Evolutionary conservation across 768 basidiomycete genomes (phyloP), one percentile per base, ranked within the genome.

Genomic region (Leccinellum albellum): DNA sequence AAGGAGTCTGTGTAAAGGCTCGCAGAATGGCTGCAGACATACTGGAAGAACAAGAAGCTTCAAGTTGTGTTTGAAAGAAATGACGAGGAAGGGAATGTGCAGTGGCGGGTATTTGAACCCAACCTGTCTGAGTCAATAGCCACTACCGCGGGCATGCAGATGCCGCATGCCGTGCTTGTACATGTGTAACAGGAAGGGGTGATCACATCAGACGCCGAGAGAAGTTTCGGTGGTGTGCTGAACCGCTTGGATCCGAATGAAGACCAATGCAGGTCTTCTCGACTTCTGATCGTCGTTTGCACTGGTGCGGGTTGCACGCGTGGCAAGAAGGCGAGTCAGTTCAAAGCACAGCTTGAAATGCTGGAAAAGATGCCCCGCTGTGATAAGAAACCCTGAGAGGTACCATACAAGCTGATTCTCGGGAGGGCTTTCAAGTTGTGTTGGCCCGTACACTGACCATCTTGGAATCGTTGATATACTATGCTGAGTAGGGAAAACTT

Each of bases 1-100:
- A 60, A 1, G 55, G n/a, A 10, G 55, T 33, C 23, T 67, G 65
- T 26, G 52, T 52, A 53, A 68, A 67, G 2, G 60, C 60, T 50
- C 65, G 62, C 45, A 68, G 57, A 15, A 68, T 54, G 0, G 66
- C 66, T 14, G 23, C 56, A 10, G 66, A 67, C 66, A 67, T 67
- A 45, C 31, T 47, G 40, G 20, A 15, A n/a, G 40, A 20, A 40
- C n/a, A 53, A 21, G 42, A 15, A 28, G 32, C 24, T 37, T 24
- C 46, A 48, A 6, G 58, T 58, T 56, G 37, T 40, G 40, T 40
- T 12, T 20, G n/a, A 3, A 17, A 26, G 35, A 50, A 46, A 24
- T 14, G 45, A 46, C 8, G 44, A 20, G 45, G 37, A 28, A 17
- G 28, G 17, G 14, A 31, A 1, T 0, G 28, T 46, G 21, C 2